Conservation (phyloP, 202 grass and related monocot genomes). For the Panicum hallii region DNA sequence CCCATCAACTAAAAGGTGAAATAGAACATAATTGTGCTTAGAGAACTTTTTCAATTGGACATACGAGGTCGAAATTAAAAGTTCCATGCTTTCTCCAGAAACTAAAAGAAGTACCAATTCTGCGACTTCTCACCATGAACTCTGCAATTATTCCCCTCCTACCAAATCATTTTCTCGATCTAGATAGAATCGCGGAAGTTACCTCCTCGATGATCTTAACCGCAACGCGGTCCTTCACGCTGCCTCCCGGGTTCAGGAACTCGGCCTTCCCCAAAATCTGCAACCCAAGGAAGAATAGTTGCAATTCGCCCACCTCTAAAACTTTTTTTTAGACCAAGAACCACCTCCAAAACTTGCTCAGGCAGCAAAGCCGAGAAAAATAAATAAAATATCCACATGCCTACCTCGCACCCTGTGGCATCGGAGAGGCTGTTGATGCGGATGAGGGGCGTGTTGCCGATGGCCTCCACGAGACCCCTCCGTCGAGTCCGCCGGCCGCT, state of each 20-base stretch:
- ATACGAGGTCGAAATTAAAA: neutral
- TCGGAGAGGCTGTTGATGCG: conserved; percentile 98
- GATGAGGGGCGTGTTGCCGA: conserved; percentile 88
- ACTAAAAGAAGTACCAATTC: neutral
- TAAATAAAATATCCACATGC: neutral
- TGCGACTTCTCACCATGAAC: conserved; percentile 2
- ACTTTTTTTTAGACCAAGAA: neutral
- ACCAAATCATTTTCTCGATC: neutral
- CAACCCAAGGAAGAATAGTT: conserved; percentile 34
- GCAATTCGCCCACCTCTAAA: conserved; percentile 16
- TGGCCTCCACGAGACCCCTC: conserved; percentile 71
- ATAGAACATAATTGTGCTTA: neutral
- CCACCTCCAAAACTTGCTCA: conserved; percentile 2
- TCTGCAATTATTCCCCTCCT: neutral
- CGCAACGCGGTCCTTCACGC: conserved; percentile 90
- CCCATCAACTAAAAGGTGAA: conserved; percentile 6
- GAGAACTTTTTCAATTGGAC: conserved; percentile 6
- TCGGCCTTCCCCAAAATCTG: conserved; percentile 98
- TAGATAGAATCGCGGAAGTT: conserved; percentile 13
- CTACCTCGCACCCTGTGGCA: conserved; percentile 91
- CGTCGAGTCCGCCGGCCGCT: conserved; percentile 42
- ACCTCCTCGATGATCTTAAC: conserved; percentile 98
- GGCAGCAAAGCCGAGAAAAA: neutral
- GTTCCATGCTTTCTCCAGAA: neutral
- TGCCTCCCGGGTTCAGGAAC: conserved; percentile 93